These are phyloP conservation scores for Leptographium flavum DNA, from an alignment of 2,329 filamentous ascomycete genomes.

Conservation along the genomic window DNA sequence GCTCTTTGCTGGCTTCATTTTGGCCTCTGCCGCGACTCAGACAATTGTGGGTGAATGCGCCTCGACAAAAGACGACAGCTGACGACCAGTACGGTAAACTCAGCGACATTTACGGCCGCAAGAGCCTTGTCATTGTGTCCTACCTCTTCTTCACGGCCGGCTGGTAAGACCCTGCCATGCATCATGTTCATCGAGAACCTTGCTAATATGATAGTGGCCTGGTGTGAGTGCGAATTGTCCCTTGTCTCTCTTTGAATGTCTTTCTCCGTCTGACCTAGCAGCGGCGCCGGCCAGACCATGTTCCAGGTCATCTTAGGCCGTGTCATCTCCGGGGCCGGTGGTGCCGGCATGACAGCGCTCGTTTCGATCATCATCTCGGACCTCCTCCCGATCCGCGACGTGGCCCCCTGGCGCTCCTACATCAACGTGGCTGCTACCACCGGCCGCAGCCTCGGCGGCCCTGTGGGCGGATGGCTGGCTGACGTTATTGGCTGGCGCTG, in stretches of 20 bases:
- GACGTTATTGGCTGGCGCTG: conserved; percentile 54
- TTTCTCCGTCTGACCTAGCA: neutral
- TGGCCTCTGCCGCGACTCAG: conserved; percentile 37
- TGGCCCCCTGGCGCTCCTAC: conserved; percentile 38
- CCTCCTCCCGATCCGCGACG: conserved; percentile 34
- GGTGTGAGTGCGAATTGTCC: conserved; percentile 21
- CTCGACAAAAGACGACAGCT: neutral
- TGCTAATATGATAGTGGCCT: conserved; percentile 12
- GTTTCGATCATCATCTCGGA: conserved; percentile 39
- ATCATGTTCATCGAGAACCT: neutral
- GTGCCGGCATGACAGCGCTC: conserved; percentile 34
- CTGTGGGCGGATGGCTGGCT: conserved; percentile 44
- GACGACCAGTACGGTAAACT: conserved; percentile 33
- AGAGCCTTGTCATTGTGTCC: conserved; percentile 30
- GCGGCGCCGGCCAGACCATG: conserved; percentile 31
- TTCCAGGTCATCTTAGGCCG: conserved; percentile 34
- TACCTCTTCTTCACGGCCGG: conserved; percentile 36
- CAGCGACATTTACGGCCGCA: conserved; percentile 43
- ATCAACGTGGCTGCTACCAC: conserved; percentile 36
- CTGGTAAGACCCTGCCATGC: conserved; percentile 22
- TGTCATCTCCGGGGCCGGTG: conserved; percentile 35
- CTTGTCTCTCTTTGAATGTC: no score
- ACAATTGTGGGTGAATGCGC: conserved; percentile 28
- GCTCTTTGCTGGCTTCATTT: conserved; percentile 36
- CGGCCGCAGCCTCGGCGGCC: conserved; percentile 36